phyloP scores from a whole-genome alignment of 495 filamentous ascomycete genomes.

The Cenococcum geophilum region DNA sequence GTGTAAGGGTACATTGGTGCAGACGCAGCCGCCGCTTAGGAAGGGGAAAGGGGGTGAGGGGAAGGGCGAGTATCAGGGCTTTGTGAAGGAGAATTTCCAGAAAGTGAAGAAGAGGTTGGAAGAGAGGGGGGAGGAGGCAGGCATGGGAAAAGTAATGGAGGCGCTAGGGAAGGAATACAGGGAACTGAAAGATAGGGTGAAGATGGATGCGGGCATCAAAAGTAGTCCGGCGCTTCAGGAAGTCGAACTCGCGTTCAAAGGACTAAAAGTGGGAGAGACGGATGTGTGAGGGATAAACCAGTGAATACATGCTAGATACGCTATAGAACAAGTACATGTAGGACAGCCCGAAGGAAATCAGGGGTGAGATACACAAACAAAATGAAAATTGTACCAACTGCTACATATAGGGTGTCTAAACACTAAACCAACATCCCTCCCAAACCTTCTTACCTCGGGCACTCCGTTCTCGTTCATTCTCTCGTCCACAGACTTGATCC shows the following conservation, averaged over 20 bases:
- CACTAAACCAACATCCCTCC: not conserved
- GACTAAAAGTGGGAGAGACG: not conserved
- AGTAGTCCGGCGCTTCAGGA: not conserved
- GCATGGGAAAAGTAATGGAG: slow-evolving; percentile 55
- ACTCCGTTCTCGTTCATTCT: not conserved
- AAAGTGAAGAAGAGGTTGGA: slow-evolving; percentile 52
- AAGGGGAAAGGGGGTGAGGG: slow-evolving; percentile 30
- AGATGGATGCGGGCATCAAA: not conserved
- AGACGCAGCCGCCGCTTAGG: slow-evolving; percentile 73
- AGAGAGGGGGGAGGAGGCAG: slow-evolving; percentile 51
- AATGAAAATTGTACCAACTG: not conserved
- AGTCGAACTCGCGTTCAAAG: not conserved
- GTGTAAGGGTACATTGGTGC: slow-evolving; percentile 62
- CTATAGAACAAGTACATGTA: slow-evolving; percentile 24
- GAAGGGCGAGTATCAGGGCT: slow-evolving; percentile 55
- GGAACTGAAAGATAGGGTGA: slow-evolving; percentile 35
- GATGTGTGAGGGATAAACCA: slow-evolving; percentile 5
- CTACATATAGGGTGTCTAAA: slow-evolving; percentile 1
- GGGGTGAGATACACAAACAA: slow-evolving; percentile 13
- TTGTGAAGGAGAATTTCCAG: slow-evolving; percentile 60
- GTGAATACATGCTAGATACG: slow-evolving; percentile 27
- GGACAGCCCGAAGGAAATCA: slow-evolving; percentile 15
- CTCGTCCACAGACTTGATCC: not conserved
- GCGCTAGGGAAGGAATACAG: slow-evolving; percentile 49
- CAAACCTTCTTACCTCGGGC: not conserved